Evolutionary conservation across 1,284 basidiomycete species (phyloP), one percentile per base, ranked within the genome.

Genomic region (Apiotrichum mycotoxinovorans): DNA sequence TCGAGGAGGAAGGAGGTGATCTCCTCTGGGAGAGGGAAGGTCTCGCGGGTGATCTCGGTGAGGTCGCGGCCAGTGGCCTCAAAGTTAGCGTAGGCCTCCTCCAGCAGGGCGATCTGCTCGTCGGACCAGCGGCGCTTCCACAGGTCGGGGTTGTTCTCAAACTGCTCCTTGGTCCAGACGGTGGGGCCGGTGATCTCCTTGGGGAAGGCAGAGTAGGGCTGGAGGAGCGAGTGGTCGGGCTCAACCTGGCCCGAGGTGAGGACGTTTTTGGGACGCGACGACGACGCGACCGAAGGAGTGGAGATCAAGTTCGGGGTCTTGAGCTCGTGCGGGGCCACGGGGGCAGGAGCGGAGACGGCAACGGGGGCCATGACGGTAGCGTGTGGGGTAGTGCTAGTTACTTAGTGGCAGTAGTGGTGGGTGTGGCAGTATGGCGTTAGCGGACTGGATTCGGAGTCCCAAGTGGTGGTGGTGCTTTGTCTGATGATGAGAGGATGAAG

Each of bases 181-280:
- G 72, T 71, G 48, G 65, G 52, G 52, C 77, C 68, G 11, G 57
- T 60, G 51, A 78, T 69, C 40, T 71, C 48, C 60, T 70, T 69
- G 11, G 78, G 77, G 50, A 78, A 73, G 4, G 65, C 56, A 1
- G 61, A 54, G 63, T 78, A 78, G 1, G 75, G 71, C 11, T 52
- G 42, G 33, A 69, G 54, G n/a, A 64, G 52, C 4, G 58, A 52
- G 25, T 49, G 47, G 30, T 65, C 37, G 8, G 66, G 64, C 40
- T 69, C 67, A 46, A 62, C 60, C 51, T 71, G 69, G 18, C 71
- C 71, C 11, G 69, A 64, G 15, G 69, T 69, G 54, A 66, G 62
- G 40, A 34, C 52, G 17, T 12, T 12, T 10, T 38, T 25, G 22
- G 33, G 34, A 2, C 42, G 42, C 34, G 42, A 34, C 33, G 41